These are phyloP conservation scores for Canavalia ensiformis DNA, from an alignment of 306 rosid species.

Conservation along the genomic window DNA sequence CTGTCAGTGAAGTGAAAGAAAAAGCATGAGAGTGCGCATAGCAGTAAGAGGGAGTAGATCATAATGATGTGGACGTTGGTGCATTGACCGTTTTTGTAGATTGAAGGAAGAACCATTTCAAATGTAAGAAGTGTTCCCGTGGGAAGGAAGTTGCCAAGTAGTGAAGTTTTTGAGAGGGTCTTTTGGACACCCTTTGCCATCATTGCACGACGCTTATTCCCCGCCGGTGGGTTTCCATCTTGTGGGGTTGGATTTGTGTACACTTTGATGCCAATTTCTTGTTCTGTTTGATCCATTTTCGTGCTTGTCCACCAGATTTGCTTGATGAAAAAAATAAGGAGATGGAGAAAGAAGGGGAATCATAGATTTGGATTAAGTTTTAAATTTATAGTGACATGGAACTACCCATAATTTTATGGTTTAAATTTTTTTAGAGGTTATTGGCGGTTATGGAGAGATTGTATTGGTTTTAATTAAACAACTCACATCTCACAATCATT, in stretches of 20 bases:
- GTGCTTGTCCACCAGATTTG: no score
- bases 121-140: conserved; percentile 81
- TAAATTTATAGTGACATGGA: background rate
- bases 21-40: conserved; percentile 80
- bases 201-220: conserved; percentile 56
- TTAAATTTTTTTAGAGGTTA: conserved; percentile 19
- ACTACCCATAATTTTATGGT: background rate
- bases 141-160: conserved; percentile 85
- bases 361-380: background rate
- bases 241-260: conserved; percentile 54
- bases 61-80: conserved; percentile 56
- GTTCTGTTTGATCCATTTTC: conserved; percentile 47
- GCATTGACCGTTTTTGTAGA: conserved; percentile 69
- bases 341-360: background rate
- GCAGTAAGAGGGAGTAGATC: conserved; percentile 57
- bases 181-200: conserved; percentile 85
- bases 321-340: no score
- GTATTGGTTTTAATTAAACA: no score
- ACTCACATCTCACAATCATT: no score
- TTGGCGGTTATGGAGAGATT: conserved; percentile 10
- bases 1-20: conserved; percentile 83
- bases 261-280: conserved; percentile 66
- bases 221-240: background rate
- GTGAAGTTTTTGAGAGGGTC: conserved; percentile 71
- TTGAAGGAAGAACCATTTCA: conserved; percentile 84